A percentile compares a stretch with the other conserved stretches of the same genome.
Conservation (phyloP, 163 green algal species). For the Scenedesmus sp. region DNA sequence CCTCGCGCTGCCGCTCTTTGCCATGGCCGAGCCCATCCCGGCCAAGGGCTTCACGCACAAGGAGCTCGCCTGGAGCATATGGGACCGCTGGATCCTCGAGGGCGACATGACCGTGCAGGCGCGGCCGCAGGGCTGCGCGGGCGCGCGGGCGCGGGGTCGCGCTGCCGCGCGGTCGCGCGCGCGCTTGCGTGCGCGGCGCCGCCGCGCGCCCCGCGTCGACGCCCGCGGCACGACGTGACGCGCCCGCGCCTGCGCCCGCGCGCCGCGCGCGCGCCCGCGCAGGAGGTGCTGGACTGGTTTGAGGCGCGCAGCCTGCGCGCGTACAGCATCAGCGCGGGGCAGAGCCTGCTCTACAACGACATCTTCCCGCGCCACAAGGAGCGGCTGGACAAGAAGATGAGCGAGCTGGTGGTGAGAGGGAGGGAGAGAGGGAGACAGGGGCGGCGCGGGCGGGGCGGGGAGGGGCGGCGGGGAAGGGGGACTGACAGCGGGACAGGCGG, state of each 20-base stretch:
- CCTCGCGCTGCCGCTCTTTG: slow-evolving; percentile 97
- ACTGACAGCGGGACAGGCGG: too few relatives aligned
- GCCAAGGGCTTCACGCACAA: slow-evolving; percentile 81
- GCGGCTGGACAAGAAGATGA: slow-evolving; percentile 80
- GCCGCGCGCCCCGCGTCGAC: too few relatives aligned
- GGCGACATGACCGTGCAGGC: slow-evolving; percentile 94
- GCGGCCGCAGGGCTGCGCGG: neutral
- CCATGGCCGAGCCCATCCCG: slow-evolving; percentile 95
- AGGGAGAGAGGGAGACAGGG: too few relatives aligned
- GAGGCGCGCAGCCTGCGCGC: slow-evolving; percentile 66
- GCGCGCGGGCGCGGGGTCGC: too few relatives aligned
- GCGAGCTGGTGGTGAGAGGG: slow-evolving; percentile 39
- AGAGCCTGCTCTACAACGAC: slow-evolving; percentile 97
- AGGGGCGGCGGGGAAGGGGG: too few relatives aligned
- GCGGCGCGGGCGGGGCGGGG: neutral
- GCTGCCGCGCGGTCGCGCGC: too few relatives aligned
- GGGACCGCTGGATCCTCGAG: slow-evolving; percentile 97
- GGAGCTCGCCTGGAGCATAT: slow-evolving; percentile 92
- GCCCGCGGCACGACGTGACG: too few relatives aligned
- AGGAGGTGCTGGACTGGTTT: slow-evolving; percentile 86
- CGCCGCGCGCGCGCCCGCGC: neutral
- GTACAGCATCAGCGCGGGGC: slow-evolving; percentile 94
- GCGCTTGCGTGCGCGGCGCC: too few relatives aligned
- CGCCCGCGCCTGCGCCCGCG: too few relatives aligned
- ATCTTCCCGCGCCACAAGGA: slow-evolving; percentile 99